A percentile compares a stretch with the other conserved stretches of the same genome.
Conservation (phyloP, 495 filamentous ascomycete genomes). For the Daldinia bambusicola region DNA sequence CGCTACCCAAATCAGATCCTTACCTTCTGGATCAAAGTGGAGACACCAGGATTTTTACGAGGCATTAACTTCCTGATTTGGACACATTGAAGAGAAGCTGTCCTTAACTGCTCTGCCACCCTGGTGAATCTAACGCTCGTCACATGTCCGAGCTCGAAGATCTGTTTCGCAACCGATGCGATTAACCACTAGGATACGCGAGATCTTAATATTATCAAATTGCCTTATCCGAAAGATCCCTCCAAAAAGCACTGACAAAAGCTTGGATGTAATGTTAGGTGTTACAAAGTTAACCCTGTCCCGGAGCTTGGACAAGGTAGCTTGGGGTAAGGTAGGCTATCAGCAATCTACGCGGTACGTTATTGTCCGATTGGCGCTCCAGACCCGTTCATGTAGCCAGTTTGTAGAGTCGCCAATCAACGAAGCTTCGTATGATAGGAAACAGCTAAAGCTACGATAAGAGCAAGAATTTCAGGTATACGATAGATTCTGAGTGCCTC, state of each 20-base stretch:
- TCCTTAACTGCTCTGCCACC: conserved; percentile 22
- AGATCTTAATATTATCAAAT: conserved; percentile 18
- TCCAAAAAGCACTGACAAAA: conserved; percentile 5
- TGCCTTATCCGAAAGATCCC: conserved; percentile 4
- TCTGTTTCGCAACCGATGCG: conserved; percentile 16
- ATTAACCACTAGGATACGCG: conserved; percentile 12
- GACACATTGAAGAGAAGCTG: conserved; percentile 8
- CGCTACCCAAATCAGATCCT: conserved; percentile 29
- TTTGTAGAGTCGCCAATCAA: neutral
- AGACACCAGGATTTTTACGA: conserved; percentile 38
- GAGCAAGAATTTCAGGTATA: neutral
- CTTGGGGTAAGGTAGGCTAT: neutral
- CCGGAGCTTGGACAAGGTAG: neutral
- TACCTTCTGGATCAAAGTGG: conserved; percentile 36
- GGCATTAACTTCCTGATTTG: conserved; percentile 29
- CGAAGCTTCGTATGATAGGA: neutral
- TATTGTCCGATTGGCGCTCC: neutral
- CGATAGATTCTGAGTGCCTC: neutral
- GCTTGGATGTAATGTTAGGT: neutral
- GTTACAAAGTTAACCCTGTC: neutral
- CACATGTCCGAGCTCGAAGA: conserved; percentile 35
- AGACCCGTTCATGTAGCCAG: neutral
- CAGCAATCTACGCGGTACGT: neutral
- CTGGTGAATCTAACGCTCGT: conserved; percentile 20
- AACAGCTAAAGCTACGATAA: neutral